phyloP scores from a whole-genome alignment of 1,284 basidiomycete species.

The Meripilus lineatus region DNA sequence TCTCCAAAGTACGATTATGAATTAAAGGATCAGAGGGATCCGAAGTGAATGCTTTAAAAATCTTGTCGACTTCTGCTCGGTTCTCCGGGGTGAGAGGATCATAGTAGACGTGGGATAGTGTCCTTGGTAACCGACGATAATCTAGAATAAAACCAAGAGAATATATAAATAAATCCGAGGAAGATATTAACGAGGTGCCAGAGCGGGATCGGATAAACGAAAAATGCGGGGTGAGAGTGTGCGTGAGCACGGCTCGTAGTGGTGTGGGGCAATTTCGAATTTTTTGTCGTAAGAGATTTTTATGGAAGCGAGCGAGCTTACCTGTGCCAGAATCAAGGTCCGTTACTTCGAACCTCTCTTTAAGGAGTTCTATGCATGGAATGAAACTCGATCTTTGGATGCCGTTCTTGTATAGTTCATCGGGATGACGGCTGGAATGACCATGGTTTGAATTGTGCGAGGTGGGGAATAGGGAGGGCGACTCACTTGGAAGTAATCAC shows the following conservation, averaged over 20 bases:
- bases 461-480: not conserved
- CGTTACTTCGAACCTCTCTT: conserved; percentile 80
- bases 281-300: too few relatives aligned
- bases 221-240: not conserved
- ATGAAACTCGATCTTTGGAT: conserved; percentile 97
- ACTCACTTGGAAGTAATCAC: conserved; percentile 96
- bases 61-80: conserved; percentile 69
- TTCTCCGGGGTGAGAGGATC: conserved; percentile 71
- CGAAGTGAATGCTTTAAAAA: conserved; percentile 68
- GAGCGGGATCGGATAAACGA: not conserved
- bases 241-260: too few relatives aligned
- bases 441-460: conserved; percentile 6
- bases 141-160: conserved; percentile 43
- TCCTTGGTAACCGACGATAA: conserved; percentile 87
- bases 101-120: conserved; percentile 90
- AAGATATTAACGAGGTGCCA: not conserved
- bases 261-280: too few relatives aligned
- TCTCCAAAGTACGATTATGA: conserved; percentile 61
- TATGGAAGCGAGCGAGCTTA: conserved; percentile 37
- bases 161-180: too few relatives aligned
- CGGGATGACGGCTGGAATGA: conserved; percentile 81
- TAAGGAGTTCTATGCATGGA: conserved; percentile 93
- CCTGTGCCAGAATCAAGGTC: conserved; percentile 95
- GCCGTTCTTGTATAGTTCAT: conserved; percentile 98
- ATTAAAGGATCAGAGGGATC: conserved; percentile 57